phyloP scores from a whole-genome alignment of 2,329 filamentous ascomycete genomes.

The Claviceps purpurea region DNA sequence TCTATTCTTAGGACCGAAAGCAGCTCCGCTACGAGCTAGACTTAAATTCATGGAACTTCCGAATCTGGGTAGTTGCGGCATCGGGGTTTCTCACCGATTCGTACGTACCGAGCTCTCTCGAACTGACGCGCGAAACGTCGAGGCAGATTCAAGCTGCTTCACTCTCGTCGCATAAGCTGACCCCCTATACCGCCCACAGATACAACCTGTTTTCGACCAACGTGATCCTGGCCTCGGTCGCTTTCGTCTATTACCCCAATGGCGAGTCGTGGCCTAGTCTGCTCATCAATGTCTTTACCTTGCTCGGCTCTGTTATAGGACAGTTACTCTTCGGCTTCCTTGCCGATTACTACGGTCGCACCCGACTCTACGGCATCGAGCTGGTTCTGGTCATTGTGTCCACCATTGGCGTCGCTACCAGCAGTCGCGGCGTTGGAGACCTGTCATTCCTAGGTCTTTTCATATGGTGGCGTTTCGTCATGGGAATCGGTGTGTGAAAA shows the following conservation, averaged over 20 bases:
- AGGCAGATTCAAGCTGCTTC: background rate
- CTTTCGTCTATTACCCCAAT: conserved; percentile 39
- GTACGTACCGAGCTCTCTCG: conserved; percentile 19
- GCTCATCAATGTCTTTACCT: conserved; percentile 38
- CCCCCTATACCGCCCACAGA: conserved; percentile 13
- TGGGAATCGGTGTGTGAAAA: conserved; percentile 31
- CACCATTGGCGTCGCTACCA: conserved; percentile 42
- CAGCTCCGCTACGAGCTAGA: conserved; percentile 40
- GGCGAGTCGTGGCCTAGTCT: conserved; percentile 30
- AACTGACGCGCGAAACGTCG: background rate
- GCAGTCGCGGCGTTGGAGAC: conserved; percentile 34
- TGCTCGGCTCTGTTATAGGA: conserved; percentile 37
- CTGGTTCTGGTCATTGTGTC: conserved; percentile 42
- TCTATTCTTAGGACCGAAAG: conserved; percentile 29
- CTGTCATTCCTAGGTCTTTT: conserved; percentile 37
- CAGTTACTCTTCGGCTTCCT: conserved; percentile 40
- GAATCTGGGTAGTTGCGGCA: conserved; percentile 41
- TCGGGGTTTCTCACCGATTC: conserved; percentile 41
- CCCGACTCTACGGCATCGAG: conserved; percentile 42
- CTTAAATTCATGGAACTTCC: conserved; percentile 39
- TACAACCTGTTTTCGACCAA: conserved; percentile 43
- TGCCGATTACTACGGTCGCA: conserved; percentile 41
- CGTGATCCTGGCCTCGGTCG: conserved; percentile 38
- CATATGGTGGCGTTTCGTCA: conserved; percentile 41
- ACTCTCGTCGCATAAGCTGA: background rate